A percentile compares a stretch with the other conserved stretches of the same genome.
phyloP scores from a whole-genome alignment of 371 early-diverging fungal species.

The Haplosporangium sp. region DNA sequence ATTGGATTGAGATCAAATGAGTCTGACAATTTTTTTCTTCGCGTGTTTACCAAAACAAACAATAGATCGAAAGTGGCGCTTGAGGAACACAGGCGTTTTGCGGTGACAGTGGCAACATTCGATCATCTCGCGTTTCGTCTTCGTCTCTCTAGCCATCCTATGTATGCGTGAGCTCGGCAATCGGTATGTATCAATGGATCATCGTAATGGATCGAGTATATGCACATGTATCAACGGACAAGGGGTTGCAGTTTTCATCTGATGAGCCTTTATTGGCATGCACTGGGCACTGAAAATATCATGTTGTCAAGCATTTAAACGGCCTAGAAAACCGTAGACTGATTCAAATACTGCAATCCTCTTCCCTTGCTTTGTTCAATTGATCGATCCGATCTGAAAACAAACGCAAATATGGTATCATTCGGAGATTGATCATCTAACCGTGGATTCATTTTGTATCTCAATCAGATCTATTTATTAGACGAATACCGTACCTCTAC shows the following conservation, averaged over 20 bases:
- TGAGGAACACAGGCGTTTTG: too few species aligned
- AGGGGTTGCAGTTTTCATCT: constrained; percentile 13
- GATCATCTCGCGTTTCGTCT: too few species aligned
- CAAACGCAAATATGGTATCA: too few species aligned
- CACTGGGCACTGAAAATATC: constrained; percentile 60
- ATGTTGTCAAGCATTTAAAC: constrained; percentile 58
- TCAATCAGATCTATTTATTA: too few species aligned
- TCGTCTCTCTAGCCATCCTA: background rate
- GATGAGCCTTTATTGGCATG: constrained; percentile 55
- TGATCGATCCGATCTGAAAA: too few species aligned
- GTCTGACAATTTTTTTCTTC: constrained; percentile 4
- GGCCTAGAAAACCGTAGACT: constrained; percentile 61
- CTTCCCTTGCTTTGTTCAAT: background rate
- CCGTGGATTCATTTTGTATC: background rate
- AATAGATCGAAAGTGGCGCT: too few species aligned
- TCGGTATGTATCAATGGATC: constrained; percentile 2
- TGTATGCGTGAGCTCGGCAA: background rate
- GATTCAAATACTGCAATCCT: constrained; percentile 16
- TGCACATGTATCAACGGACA: too few species aligned
- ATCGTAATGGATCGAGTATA: background rate
- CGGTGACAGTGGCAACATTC: too few species aligned
- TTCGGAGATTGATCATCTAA: background rate
- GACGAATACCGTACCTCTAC: too few species aligned
- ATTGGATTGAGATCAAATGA: constrained; percentile 4
- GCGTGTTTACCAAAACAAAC: too few species aligned